Evolutionary conservation across 768 basidiomycete species (phyloP), one percentile per base, ranked within the genome.

Genomic region (Lactarius vividus): DNA sequence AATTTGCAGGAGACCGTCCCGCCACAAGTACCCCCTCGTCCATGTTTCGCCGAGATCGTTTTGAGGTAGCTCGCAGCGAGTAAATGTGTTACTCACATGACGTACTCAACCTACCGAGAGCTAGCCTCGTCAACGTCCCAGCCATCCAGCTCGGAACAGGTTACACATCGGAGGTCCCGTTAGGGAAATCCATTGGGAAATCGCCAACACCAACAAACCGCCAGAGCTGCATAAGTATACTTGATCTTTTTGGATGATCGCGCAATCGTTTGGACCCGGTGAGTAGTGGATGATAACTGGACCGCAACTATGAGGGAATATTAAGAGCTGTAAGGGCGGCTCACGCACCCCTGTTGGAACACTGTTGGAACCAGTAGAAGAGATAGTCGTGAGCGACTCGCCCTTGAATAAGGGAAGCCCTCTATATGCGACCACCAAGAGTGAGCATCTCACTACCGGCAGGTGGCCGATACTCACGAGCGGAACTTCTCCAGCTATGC

Each of bases 271-370:
- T 15, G 87, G 85, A 58, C 91, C 86, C 10, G 97, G 95, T 3
- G 82, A 80, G 76, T 99, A 98, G 74, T 98, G 96, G 55, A 99
- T 96, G 73, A 99, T 89, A 23, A 94, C 94, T 90, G 61, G 37
- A 62, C 20, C 57, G 18, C 31, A 15, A 23, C 18, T 57, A 8
- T 29, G 15, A 66, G 58, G 23, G 28, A 20, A 42, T 9, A 54
- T 65, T 26, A 46, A 4, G 10, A 66, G 52, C 31, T 9, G 42
- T 46, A 49, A 8, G n/a, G 64, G 39, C 3, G 33, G 40, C 54
- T n/a, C 35, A 76, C 83, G 35, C 73, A 93, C 93, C 93, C 66
- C 87, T 94, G 73, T 98, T 98, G 0, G 95, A 87, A 0, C 93
- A 66, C 87, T 94, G 73, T 98, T 98, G 0, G 95, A 87, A 0